Conservation (phyloP, 2,329 filamentous ascomycete genomes). For the Ceratocystis ficicola region DNA sequence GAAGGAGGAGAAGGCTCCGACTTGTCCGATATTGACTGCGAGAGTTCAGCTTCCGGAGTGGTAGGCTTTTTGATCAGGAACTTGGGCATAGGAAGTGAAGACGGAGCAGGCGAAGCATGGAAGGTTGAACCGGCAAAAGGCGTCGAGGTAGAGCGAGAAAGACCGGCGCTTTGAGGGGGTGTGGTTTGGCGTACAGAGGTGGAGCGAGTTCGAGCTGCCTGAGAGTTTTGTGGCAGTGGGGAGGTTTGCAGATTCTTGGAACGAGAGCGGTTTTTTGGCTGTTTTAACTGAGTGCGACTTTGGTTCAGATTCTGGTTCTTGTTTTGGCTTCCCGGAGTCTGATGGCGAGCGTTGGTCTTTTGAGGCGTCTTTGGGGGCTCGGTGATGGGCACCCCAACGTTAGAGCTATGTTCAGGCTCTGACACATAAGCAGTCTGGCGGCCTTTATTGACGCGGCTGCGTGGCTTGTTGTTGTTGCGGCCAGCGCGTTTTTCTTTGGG, state of each 20-base stretch:
- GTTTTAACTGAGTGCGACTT: conserved; percentile 24
- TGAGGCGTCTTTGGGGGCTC: conserved; percentile 37
- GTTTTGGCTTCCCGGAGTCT: conserved; percentile 29
- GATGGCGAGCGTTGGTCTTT: conserved; percentile 29
- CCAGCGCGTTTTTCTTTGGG: conserved; percentile 29
- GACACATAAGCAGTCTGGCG: conserved; percentile 47
- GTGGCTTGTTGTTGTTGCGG: conserved; percentile 32
- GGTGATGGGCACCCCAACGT: conserved; percentile 4
- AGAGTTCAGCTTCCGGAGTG: conserved; percentile 11
- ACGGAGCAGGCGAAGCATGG: conserved; percentile 85
- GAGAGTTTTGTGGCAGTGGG: conserved; percentile 34
- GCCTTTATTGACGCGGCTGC: conserved; percentile 23
- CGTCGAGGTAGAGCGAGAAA: conserved; percentile 28
- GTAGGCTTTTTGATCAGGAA: conserved; percentile 52
- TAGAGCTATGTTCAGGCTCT: conserved; percentile 38
- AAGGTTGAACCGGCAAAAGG: conserved; percentile 90
- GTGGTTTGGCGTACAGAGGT: conserved; percentile 19
- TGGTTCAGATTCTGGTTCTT: conserved; percentile 20
- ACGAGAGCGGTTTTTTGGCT: conserved; percentile 24
- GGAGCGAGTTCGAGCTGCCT: conserved; percentile 31
- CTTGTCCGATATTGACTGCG: conserved; percentile 30
- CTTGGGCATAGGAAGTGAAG: conserved; percentile 77
- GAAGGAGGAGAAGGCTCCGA: background rate
- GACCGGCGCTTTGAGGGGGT: conserved; percentile 18
- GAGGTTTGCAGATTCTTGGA: conserved; percentile 28